A percentile compares a stretch with the other conserved stretches of the same genome.
These are phyloP conservation scores for Hericium erinaceus DNA, from an alignment of 768 basidiomycete species.

Conservation along the genomic window DNA sequence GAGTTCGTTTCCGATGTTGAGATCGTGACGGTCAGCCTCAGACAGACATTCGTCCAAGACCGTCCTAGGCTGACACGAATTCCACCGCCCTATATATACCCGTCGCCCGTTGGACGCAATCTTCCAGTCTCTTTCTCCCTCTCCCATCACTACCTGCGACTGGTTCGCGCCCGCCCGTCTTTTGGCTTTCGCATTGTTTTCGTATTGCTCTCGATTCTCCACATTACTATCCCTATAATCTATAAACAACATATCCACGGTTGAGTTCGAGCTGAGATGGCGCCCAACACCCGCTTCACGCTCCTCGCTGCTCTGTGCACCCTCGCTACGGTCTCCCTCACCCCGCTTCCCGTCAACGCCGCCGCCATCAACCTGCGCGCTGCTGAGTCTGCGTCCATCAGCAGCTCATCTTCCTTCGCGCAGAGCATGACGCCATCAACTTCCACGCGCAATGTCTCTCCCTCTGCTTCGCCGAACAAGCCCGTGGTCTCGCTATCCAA, in stretches of 20 bases:
- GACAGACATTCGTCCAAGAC: not conserved
- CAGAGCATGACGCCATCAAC: not conserved
- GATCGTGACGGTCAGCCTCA: too few species aligned
- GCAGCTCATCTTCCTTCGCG: not conserved
- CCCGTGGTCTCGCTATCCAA: conserved; percentile 3
- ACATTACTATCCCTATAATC: not conserved
- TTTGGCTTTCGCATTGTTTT: conserved; percentile 13
- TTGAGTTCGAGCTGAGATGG: conserved; percentile 32
- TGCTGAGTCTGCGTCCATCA: not conserved
- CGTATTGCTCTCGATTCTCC: not conserved
- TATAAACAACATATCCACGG: not conserved
- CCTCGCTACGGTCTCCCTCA: conserved; percentile 32
- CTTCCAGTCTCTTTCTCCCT: conserved; percentile 4
- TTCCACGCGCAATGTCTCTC: not conserved
- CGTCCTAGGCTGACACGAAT: not conserved
- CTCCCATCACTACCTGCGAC: conserved; percentile 12
- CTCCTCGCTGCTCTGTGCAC: conserved; percentile 36
- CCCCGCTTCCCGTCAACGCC: conserved; percentile 28
- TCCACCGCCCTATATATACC: not conserved
- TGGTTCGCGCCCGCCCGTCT: conserved; percentile 7
- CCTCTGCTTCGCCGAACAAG: not conserved
- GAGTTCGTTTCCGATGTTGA: too few species aligned
- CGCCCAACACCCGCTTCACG: conserved; percentile 38
- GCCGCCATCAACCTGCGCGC: conserved; percentile 24
- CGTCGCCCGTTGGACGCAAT: not conserved